Base-by-base conservation (phyloP, 2,329 filamentous ascomycete species). In the Cladosporium sp. region DNA sequence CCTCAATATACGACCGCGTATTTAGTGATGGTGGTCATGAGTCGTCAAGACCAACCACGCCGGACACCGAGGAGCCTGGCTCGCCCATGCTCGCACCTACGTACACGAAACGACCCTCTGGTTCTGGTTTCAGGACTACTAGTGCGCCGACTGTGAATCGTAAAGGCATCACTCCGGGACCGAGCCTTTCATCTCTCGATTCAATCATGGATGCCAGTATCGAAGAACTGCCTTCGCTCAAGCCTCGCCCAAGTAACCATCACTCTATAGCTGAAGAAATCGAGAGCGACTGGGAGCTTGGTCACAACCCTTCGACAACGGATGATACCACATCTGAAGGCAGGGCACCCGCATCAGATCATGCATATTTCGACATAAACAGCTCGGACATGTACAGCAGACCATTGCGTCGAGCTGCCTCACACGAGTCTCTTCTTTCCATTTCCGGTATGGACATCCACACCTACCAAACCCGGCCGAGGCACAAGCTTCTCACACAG, bases 341-440 rank as follows among this genome's bases (percentile, higher is more conserved):
- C 3, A 62, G 60, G 3, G 70, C 73, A 21, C 70, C 70, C 23
- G 60, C 71, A 14, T 70, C 70, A 4, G 72, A 74, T 43, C 72
- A 74, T 18, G 30, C 48, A 34, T n/a, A 39, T 21, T 56, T 65
- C 48, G 49, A 65, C 13, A 28, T 65, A 3, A 39, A 57, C 32
- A 65, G 18, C 26, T 39, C 64, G 21, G 48, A 34, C 25, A 49
- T 65, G 32, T 65, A 62, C 48, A 56, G 21, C 70, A 13, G 66
- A 67, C 61, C 65, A 66, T 34, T 67, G 4, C 90, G 87, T 48
- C 88, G 90, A 34, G 84, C 88, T 2, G 75, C 88, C 1, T 97
- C 93, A 1, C 92, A 96, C 71, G 93, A 97, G 75, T 96, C 92
- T 21, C 89, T 97, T 67, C 86, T 97, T 70, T 97, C 93, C 0